Conservation (phyloP, 2,329 filamentous ascomycete species). For the Chalara sp. region DNA sequence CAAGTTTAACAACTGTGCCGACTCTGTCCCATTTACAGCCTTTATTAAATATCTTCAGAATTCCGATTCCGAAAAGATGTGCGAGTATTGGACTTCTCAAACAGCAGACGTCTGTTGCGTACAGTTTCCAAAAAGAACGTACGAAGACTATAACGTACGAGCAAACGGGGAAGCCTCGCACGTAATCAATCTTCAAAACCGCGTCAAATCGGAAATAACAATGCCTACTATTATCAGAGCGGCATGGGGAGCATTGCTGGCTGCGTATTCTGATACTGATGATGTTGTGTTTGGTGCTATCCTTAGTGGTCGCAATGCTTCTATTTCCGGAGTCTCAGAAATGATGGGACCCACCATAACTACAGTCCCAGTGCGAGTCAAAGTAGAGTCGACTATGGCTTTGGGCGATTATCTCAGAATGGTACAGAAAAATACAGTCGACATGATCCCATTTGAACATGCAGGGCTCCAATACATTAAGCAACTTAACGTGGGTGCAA, state of each 20-base stretch:
- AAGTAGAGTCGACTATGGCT: not conserved
- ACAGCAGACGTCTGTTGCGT: no score
- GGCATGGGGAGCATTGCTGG: not conserved
- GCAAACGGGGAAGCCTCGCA: no score
- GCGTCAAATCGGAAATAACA: not conserved
- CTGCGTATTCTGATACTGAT: not conserved
- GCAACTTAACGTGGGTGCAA: not conserved
- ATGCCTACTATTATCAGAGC: not conserved
- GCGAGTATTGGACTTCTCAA: no score
- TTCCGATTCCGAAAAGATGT: no score
- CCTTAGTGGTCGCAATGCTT: not conserved
- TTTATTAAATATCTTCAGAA: no score
- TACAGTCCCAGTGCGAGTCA: not conserved
- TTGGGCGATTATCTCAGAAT: not conserved
- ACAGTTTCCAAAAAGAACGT: not conserved
- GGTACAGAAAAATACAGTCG: not conserved
- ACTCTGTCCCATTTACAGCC: no score
- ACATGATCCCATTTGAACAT: not conserved
- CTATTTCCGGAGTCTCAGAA: not conserved
- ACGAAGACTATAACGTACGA: not conserved
- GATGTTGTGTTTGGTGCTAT: not conserved
- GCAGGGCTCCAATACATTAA: not conserved
- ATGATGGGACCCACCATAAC: not conserved
- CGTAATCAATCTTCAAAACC: not conserved
- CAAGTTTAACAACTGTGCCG: no score